Base-by-base conservation (phyloP, 768 basidiomycete species). In the Podaxis sp. region DNA sequence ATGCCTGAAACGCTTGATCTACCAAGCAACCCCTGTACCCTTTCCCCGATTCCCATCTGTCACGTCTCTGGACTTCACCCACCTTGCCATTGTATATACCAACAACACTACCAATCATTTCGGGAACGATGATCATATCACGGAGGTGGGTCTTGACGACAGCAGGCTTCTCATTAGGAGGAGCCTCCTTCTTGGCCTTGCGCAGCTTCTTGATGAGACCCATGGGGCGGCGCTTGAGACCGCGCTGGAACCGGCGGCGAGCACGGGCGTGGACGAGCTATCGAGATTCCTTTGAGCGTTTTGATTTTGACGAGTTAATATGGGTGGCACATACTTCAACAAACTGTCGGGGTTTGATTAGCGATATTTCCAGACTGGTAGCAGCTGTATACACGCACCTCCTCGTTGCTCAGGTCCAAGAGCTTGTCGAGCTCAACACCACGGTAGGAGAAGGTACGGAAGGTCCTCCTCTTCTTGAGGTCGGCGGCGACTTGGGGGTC, bases 161-260 rank as follows among this genome's bases (percentile, higher is more conserved):
- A 55, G 93, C 84, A 62, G 97, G 97, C 84, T 99, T 98, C 81
- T 98, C 95, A 79, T 98, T 97, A 67, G 96, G 92, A 60, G 87
- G 91, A n/a, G 95, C 94, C 77, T 98, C 95, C 82, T 96, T 98
- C 87, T 99, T 99, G 61, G 97, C 93, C 79, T 97, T 96, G 77
- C 97, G 93, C 69, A 99, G 85, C 79, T 99, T 99, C 85, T 98
- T 98, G 75, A 99, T 98, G 67, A 99, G 87, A 66, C 94, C 94
- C 90, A 99, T 90, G 46, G 97, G 95, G 75, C 90, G 89, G 79
- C 95, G 92, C 83, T 98, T 98, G 70, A 99, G 89, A 70, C 97
- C 97, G 69, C 97, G 92, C 77, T 94, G 91, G 90, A 99, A 99
- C 76, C 96, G 93, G 73, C 97, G 86, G 71, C 97, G 93, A 57